phyloP scores from a whole-genome alignment of 2,329 filamentous ascomycete genomes.

The Thelonectria blattea region DNA sequence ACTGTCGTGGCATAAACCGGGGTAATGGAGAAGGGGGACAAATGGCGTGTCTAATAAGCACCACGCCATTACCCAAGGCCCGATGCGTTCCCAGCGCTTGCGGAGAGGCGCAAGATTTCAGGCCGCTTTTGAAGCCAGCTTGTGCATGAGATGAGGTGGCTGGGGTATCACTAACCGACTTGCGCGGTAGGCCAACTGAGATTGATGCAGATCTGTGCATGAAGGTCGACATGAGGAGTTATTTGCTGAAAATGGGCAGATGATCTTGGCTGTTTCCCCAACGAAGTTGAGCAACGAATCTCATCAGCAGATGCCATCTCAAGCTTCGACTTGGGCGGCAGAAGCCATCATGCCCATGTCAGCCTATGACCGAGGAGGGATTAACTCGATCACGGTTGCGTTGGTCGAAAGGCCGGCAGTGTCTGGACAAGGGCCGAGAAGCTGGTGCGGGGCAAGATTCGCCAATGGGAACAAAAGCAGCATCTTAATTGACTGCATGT shows the following conservation, averaged over 20 bases:
- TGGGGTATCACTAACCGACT: neutral
- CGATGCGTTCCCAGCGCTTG: neutral
- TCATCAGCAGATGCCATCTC: neutral
- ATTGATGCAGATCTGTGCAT: too few species aligned
- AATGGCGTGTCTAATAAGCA: neutral
- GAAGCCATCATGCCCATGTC: neutral
- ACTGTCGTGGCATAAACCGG: neutral
- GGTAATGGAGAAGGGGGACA: neutral
- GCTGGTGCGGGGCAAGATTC: neutral
- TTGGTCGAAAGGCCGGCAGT: neutral
- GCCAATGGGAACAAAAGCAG: neutral
- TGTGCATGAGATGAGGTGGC: too few species aligned
- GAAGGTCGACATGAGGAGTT: neutral
- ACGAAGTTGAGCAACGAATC: neutral
- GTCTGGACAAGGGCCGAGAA: neutral
- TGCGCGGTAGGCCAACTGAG: neutral
- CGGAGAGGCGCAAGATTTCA: neutral
- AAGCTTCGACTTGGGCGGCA: neutral
- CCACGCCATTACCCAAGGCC: neutral
- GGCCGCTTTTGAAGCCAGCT: neutral
- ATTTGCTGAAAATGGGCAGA: neutral
- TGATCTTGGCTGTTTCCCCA: neutral
- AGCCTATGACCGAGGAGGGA: neutral
- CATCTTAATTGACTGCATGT: neutral
- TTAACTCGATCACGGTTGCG: too few species aligned